These are phyloP conservation scores for Lasiosphaeris hirsuta DNA, from an alignment of 495 filamentous ascomycete genomes.

Conservation along the genomic window DNA sequence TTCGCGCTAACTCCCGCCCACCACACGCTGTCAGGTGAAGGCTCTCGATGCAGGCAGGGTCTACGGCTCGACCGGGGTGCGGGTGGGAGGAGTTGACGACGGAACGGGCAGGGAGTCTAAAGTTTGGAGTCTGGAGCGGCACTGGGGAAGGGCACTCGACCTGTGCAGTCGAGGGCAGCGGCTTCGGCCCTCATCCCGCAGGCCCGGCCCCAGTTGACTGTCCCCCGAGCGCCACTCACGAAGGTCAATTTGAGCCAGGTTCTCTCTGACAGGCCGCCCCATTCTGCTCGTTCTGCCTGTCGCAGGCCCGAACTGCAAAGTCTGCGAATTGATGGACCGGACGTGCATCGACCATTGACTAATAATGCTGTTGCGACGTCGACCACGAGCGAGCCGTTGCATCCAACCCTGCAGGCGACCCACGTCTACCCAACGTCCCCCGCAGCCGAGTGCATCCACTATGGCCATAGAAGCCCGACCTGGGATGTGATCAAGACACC, in stretches of 20 bases:
- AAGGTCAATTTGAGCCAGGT: conserved; percentile 21
- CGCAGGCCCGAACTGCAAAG: not conserved
- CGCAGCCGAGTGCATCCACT: conserved; percentile 8
- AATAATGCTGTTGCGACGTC: conserved; percentile 10
- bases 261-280: conserved; percentile 31
- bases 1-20: conserved; percentile 22
- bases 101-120: not conserved
- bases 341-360: conserved; percentile 22
- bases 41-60: conserved; percentile 23
- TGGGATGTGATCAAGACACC: conserved; percentile 17
- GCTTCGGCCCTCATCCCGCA: conserved; percentile 11
- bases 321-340: conserved; percentile 10
- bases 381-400: conserved; percentile 20
- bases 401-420: conserved; percentile 21
- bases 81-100: not conserved
- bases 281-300: not conserved
- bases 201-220: conserved; percentile 13
- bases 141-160: not conserved
- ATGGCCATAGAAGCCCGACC: conserved; percentile 25
- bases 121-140: not conserved
- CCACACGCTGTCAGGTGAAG: conserved; percentile 35
- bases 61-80: conserved; percentile 3
- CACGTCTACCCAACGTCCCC: conserved; percentile 31
- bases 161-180: not conserved
- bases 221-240: conserved; percentile 13